A percentile compares a stretch with the other conserved stretches of the same genome.
Evolutionary conservation across 1,284 basidiomycete species (phyloP).

Genomic region (Ustilago trichophora): DNA sequence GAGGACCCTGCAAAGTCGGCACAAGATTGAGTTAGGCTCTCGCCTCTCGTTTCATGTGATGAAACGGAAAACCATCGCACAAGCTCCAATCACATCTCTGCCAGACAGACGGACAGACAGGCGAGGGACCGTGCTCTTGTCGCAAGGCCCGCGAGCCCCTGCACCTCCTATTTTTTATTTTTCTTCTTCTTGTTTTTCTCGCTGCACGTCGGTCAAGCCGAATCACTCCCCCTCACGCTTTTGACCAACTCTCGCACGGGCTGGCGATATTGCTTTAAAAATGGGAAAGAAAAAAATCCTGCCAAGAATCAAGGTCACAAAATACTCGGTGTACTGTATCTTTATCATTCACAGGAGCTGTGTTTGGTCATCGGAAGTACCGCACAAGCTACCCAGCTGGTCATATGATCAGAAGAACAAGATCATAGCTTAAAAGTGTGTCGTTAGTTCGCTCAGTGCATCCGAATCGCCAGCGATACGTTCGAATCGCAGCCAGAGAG

Average conservation of each 20-base stretch:
- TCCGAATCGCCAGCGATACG: neutral
- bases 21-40: conserved; percentile 2
- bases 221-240: neutral
- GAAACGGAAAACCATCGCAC: neutral
- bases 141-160: conserved; percentile 4
- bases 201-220: neutral
- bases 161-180: conserved; percentile 20
- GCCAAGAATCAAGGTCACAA: conserved; percentile 1
- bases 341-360: no score
- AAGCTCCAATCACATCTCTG: no score
- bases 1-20: conserved; percentile 9
- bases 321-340: no score
- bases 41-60: conserved; percentile 4
- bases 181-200: neutral
- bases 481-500: no score
- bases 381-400: no score
- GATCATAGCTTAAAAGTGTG: no score
- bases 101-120: no score
- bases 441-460: no score
- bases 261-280: neutral
- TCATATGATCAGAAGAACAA: no score
- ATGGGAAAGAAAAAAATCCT: neutral
- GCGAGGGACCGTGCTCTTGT: no score
- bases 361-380: no score
- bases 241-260: conserved; percentile 1